Evolutionary conservation across 495 filamentous ascomycete genomes (phyloP).

Genomic region (Aspergillus nanangensis): DNA sequence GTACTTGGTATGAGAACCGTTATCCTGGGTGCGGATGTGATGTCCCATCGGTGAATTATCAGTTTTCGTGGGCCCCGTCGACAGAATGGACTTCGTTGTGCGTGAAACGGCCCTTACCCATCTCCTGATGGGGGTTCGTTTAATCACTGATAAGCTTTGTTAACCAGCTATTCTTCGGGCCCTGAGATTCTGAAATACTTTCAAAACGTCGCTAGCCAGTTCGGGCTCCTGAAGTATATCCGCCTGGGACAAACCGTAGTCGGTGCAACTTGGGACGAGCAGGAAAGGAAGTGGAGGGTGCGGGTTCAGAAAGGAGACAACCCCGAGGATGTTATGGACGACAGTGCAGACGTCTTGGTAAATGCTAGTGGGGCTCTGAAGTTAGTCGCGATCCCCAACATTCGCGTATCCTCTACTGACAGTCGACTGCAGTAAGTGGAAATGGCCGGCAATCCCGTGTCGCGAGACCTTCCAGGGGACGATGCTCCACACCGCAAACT

Average conservation of each 20-base stretch:
- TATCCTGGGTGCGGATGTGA: constrained; percentile 54
- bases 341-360: constrained; percentile 35
- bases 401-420: neutral
- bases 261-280: constrained; percentile 34
- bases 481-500: constrained; percentile 45
- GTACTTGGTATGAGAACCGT: constrained; percentile 58
- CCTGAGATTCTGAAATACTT: constrained; percentile 55
- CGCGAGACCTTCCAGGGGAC: constrained; percentile 38
- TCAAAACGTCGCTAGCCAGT: constrained; percentile 29
- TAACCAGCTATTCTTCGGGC: constrained; percentile 36
- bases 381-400: no score
- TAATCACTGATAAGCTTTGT: constrained; percentile 38
- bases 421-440: constrained; percentile 27
- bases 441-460: constrained; percentile 47
- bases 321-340: constrained; percentile 20
- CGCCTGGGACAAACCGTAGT: constrained; percentile 30
- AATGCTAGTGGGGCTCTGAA: constrained; percentile 47
- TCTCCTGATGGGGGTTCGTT: constrained; percentile 45
- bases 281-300: constrained; percentile 38
- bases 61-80: constrained; percentile 32
- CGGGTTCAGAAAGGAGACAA: constrained; percentile 12
- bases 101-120: constrained; percentile 27
- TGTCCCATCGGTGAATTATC: constrained; percentile 26
- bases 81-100: constrained; percentile 48
- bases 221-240: constrained; percentile 30